phyloP scores from a whole-genome alignment of 2,329 filamentous ascomycete species.

The Claviceps fusiformis region DNA sequence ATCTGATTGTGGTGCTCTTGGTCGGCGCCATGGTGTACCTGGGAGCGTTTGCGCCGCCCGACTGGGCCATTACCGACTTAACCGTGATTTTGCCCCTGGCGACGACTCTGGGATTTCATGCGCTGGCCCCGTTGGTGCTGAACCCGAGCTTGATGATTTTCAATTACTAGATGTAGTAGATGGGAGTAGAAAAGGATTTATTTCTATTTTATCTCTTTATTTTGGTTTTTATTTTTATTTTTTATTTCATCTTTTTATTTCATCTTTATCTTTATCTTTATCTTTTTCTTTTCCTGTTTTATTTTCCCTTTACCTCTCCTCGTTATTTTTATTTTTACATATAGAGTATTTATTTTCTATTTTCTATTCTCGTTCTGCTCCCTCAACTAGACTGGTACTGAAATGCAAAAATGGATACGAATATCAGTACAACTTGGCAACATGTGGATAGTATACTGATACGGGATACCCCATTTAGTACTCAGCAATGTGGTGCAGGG shows the following conservation, averaged over 20 bases:
- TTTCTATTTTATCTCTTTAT: too few relatives aligned
- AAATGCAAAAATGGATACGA: too few relatives aligned
- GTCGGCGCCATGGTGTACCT: constrained; percentile 35
- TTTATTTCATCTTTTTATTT: neutral
- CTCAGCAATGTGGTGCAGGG: too few relatives aligned
- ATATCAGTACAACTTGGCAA: too few relatives aligned
- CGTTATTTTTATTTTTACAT: too few relatives aligned
- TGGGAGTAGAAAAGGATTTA: neutral
- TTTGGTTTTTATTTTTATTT: neutral
- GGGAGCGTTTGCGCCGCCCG: constrained; percentile 30
- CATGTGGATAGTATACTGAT: too few relatives aligned
- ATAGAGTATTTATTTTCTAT: too few relatives aligned
- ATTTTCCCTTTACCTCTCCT: too few relatives aligned
- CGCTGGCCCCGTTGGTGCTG: constrained; percentile 43
- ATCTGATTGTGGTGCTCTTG: constrained; percentile 35
- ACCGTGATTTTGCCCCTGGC: constrained; percentile 44
- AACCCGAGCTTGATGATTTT: constrained; percentile 47
- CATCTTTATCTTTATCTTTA: neutral
- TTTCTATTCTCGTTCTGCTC: too few relatives aligned
- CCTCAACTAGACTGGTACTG: too few relatives aligned
- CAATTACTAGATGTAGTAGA: constrained; percentile 8
- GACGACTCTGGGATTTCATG: constrained; percentile 23
- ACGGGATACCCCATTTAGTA: too few relatives aligned
- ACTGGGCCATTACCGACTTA: constrained; percentile 46
- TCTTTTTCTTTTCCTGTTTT: too few relatives aligned